Evolutionary conservation across 2,329 filamentous ascomycete genomes (phyloP), one percentile per base, ranked within the genome.

Genomic region (Fusarium goolgardi): DNA sequence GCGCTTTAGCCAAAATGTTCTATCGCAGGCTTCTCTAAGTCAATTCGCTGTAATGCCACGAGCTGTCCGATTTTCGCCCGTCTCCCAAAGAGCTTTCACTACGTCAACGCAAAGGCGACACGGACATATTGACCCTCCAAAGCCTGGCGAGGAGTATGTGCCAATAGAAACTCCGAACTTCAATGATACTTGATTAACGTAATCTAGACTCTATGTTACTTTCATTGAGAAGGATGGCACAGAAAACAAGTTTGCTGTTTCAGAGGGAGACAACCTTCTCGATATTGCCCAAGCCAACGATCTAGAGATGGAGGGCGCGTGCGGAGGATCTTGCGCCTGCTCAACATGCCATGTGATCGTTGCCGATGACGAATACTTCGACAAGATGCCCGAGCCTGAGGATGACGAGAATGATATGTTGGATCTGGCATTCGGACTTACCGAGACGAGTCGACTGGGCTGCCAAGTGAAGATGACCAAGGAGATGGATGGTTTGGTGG

Each of bases 241-340:
- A 31, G 85, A 89, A 70, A 86, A 92, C 78, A 92, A 90, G 63
- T 88, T 97, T 74, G 89, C 91, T 62, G 95, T 97, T 11, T 84
- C 88, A 16, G 89, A 91, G 73, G 96, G 96, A 50, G 94, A 97
- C 80, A 99, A 99, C 79, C 84, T 99, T 55, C 85, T 99, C 55
- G 95, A 98, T 75, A 95, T 99, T 75, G 96, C 95, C 23, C 95
- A 97, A 78, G 93, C 91, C 45, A 88, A 98, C 79, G 95, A 98
- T 76, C 83, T 99, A 41, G 96, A 99, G 79, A 98, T 99, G 95
- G 96, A 99, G 84, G 94, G 96, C 65, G 96, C 96, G 15, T 99
- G 96, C 76, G 96, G 96, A 71, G 96, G 94, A 23, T 96, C 92
- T 34, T 97, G 94, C 80, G 94, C 94, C 55, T 97, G 94, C 82